Percentiles rank a stretch among this genome's conserved stretches.
phyloP scores from a whole-genome alignment of 2,329 filamentous ascomycete species.

The Diaporthe sp. region DNA sequence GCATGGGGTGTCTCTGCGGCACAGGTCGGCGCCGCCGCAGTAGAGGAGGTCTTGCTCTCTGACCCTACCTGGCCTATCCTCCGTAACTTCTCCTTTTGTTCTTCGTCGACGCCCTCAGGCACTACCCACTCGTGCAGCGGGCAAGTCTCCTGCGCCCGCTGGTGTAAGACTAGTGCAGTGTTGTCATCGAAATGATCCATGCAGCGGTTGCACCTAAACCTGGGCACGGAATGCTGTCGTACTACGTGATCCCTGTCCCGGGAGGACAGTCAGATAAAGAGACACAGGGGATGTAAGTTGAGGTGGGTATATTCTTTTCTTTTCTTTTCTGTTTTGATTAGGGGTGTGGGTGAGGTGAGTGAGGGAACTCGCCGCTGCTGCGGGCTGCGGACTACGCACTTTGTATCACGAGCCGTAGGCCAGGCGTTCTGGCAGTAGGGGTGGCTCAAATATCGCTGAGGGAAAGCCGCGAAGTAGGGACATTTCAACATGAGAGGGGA shows the following conservation, averaged over 20 bases:
- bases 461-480: conserved; percentile 28
- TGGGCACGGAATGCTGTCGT: conserved; percentile 40
- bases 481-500: conserved; percentile 23
- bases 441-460: conserved; percentile 22
- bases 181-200: conserved; percentile 40
- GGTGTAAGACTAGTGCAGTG: conserved; percentile 39
- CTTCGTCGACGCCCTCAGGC: conserved; percentile 56
- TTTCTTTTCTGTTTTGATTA: background rate
- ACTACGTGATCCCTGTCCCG: conserved; percentile 43
- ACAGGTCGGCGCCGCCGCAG: background rate
- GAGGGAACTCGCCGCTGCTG: background rate
- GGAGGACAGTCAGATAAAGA: background rate
- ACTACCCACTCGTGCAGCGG: conserved; percentile 57
- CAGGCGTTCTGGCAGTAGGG: conserved; percentile 32
- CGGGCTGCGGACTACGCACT: conserved; percentile 21
- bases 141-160: conserved; percentile 44
- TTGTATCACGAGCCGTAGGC: conserved; percentile 31
- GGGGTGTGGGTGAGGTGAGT: background rate
- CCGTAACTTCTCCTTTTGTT: conserved; percentile 44
- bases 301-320: background rate
- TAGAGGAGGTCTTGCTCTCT: conserved; percentile 27
- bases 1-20: conserved; percentile 16
- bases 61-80: conserved; percentile 36
- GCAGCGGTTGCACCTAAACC: conserved; percentile 42
- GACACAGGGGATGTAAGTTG: background rate